Evolutionary conservation across 768 basidiomycete species (phyloP), one percentile per base, ranked within the genome.

Genomic region (Mycena vulgaris): DNA sequence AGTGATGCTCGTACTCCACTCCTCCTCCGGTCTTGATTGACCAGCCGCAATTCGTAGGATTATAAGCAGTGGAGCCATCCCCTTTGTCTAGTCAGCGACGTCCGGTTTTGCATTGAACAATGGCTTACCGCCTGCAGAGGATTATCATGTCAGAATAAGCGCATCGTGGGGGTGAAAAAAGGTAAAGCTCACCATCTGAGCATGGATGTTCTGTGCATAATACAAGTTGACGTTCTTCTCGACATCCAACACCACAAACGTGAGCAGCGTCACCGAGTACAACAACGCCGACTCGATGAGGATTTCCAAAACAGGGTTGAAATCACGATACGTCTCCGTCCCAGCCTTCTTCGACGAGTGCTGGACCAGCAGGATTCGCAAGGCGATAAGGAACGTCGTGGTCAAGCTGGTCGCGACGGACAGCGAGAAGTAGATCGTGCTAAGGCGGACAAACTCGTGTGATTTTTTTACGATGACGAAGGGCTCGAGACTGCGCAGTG

Each of bases 141-240:
- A n/a, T n/a, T n/a, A n/a, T n/a, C n/a, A n/a, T n/a, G n/a, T n/a
- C n/a, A n/a, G n/a, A n/a, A n/a, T n/a, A n/a, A n/a, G n/a, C n/a
- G n/a, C n/a, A n/a, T n/a, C n/a, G n/a, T n/a, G n/a, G n/a, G n/a
- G n/a, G n/a, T n/a, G n/a, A n/a, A n/a, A n/a, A n/a, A n/a, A n/a
- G n/a, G n/a, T n/a, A n/a, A n/a, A n/a, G n/a, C n/a, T n/a, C n/a
- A n/a, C 62, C 51, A 69, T 63, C 21, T 69, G 68, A 1, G 68
- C 53, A 35, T 63, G 62, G 21, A 69, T 59, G 17, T 69, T 64
- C n/a, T 69, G 68, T 4, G 68, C 68, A 49, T 63, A 64, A n/a
- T 30, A 49, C 1, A 64, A 30, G 28, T 64, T 69, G 21, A 21
- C 7, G 27, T 35, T 28, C n/a, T 69, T 63, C 37, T 64, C 30